These are phyloP conservation scores for Clonostachys sp. DNA, from an alignment of 2,329 filamentous ascomycete species.

Conservation along the genomic window DNA sequence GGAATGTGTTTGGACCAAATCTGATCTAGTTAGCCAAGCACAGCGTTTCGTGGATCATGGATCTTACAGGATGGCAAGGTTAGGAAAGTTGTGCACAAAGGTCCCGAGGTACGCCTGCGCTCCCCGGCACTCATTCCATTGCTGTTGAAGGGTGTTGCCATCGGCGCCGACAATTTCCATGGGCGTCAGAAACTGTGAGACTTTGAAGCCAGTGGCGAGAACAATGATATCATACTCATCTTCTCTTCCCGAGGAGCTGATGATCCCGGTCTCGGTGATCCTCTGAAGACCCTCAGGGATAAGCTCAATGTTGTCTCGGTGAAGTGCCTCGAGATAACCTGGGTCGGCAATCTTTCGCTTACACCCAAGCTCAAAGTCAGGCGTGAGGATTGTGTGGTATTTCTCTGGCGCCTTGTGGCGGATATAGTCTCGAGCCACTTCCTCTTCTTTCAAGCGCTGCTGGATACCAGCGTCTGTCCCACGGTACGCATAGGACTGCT, in stretches of 20 bases:
- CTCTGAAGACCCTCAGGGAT: conserved; percentile 13
- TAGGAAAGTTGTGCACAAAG: conserved; percentile 20
- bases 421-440: conserved; percentile 19
- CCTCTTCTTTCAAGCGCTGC: neutral
- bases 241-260: conserved; percentile 10
- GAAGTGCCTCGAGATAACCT: conserved; percentile 17
- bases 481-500: neutral
- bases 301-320: conserved; percentile 14
- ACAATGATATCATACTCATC: conserved; percentile 10
- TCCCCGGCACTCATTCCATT: conserved; percentile 14
- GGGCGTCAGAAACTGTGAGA: conserved; percentile 14
- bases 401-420: conserved; percentile 11
- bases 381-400: neutral
- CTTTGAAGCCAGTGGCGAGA: conserved; percentile 17
- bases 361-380: neutral
- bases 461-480: neutral
- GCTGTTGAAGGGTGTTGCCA: conserved; percentile 21
- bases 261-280: conserved; percentile 25
- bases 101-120: conserved; percentile 22
- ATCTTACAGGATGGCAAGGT: conserved; percentile 4
- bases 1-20: conserved; percentile 14
- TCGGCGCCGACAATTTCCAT: conserved; percentile 17
- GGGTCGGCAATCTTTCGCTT: conserved; percentile 1
- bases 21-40: conserved; percentile 2
- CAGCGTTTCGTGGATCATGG: neutral